A percentile compares a stretch with the other conserved stretches of the same genome.
phyloP scores from a whole-genome alignment of 495 filamentous ascomycete genomes.

The Neurospora discreta region DNA sequence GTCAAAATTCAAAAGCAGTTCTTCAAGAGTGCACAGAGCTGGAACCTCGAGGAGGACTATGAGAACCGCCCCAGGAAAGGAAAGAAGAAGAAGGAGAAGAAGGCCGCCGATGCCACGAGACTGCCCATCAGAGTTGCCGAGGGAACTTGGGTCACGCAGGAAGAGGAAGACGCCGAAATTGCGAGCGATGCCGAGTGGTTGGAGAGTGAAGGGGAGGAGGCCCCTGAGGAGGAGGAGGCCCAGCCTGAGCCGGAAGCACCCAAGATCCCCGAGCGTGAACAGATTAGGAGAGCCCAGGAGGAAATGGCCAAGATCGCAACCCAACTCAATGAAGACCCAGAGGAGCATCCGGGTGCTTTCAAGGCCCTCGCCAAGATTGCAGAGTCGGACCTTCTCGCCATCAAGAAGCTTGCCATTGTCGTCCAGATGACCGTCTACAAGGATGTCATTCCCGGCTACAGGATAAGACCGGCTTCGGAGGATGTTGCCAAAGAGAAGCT shows the following conservation, averaged over 20 bases:
- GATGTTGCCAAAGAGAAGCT: slow-evolving; percentile 64
- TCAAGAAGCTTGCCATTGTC: slow-evolving; percentile 73
- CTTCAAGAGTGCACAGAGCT: slow-evolving; percentile 41
- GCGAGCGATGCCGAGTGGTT: slow-evolving; percentile 47
- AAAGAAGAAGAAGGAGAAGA: slow-evolving; percentile 60
- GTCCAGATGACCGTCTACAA: slow-evolving; percentile 88
- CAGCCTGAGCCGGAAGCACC: slow-evolving; percentile 39
- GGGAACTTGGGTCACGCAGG: slow-evolving; percentile 49
- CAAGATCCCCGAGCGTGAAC: slow-evolving; percentile 57
- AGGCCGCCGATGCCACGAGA: slow-evolving; percentile 22
- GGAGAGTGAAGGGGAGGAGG: slow-evolving; percentile 33
- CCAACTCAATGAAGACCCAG: slow-evolving; percentile 81
- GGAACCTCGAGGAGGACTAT: slow-evolving; percentile 90
- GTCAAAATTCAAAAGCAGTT: slow-evolving; percentile 32
- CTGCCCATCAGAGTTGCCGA: slow-evolving; percentile 78
- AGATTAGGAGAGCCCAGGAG: slow-evolving; percentile 81
- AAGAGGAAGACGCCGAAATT: slow-evolving; percentile 31
- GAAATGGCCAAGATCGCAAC: slow-evolving; percentile 76
- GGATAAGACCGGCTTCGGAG: slow-evolving; percentile 73
- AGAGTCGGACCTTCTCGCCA: slow-evolving; percentile 52
- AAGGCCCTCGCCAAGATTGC: slow-evolving; percentile 66
- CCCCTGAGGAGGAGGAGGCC: slow-evolving; percentile 24
- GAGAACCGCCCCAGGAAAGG: slow-evolving; percentile 65
- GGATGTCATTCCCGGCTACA: slow-evolving; percentile 90
- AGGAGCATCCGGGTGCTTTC: slow-evolving; percentile 74